Evolutionary conservation across 805 yeast species (phyloP).

Genomic region (Spencermartinsiella europaea): DNA sequence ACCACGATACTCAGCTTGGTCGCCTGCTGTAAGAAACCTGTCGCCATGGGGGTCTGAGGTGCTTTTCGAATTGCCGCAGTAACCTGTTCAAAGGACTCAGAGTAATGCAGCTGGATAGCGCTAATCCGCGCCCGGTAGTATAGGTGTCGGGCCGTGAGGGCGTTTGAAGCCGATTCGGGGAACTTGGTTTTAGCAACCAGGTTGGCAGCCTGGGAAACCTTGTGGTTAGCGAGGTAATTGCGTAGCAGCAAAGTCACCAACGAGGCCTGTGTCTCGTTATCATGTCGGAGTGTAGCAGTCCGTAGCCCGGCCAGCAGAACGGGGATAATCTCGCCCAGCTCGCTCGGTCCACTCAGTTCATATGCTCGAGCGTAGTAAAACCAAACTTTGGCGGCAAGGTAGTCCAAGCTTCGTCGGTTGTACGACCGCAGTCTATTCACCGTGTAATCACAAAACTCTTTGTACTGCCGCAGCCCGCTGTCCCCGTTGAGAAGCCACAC

Average conservation of each 20-base stretch:
- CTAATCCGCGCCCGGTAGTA: slow-evolving; percentile 87
- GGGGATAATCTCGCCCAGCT: slow-evolving; percentile 56
- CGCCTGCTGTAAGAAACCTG: slow-evolving; percentile 85
- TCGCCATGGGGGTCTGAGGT: slow-evolving; percentile 80
- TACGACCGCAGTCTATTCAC: slow-evolving; percentile 45
- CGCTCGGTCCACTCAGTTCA: slow-evolving; percentile 43
- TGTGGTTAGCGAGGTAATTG: slow-evolving; percentile 70
- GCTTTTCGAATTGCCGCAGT: slow-evolving; percentile 95
- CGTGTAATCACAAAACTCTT: slow-evolving; percentile 33
- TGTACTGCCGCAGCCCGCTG: slow-evolving; percentile 53
- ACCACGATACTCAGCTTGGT: slow-evolving; percentile 82
- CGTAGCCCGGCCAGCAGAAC: slow-evolving; percentile 69
- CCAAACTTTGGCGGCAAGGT: slow-evolving; percentile 87
- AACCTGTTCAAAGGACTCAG: slow-evolving; percentile 82
- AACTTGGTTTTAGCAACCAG: slow-evolving; percentile 84
- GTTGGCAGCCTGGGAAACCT: slow-evolving; percentile 81
- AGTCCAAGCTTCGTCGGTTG: slow-evolving; percentile 80
- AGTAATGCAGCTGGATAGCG: slow-evolving; percentile 88
- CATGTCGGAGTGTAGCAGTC: slow-evolving; percentile 87
- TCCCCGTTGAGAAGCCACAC: slow-evolving; percentile 57
- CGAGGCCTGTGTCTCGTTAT: slow-evolving; percentile 84
- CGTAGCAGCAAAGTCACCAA: slow-evolving; percentile 81
- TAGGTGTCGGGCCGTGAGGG: slow-evolving; percentile 86
- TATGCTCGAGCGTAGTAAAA: slow-evolving; percentile 77
- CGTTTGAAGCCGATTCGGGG: slow-evolving; percentile 78